Evolutionary conservation across 78 protist species (phyloP).

Genomic region (Dictyostelium citrinum): DNA sequence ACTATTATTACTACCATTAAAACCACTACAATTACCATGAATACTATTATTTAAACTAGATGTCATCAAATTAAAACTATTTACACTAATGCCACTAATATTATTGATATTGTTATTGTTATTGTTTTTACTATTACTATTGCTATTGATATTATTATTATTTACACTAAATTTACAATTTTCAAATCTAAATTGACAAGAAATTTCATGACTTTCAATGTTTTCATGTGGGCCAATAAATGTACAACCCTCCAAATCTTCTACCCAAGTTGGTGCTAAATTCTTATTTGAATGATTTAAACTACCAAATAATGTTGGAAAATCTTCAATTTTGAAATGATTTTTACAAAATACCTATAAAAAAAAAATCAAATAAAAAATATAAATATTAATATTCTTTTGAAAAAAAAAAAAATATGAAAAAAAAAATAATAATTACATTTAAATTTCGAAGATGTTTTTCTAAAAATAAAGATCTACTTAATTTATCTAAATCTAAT

Average conservation of each 20-base stretch:
- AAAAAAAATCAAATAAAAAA: neutral
- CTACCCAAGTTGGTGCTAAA: neutral
- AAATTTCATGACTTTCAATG: neutral
- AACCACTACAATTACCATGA: constrained; percentile 14
- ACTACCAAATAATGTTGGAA: neutral
- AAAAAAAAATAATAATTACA: neutral
- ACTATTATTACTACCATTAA: neutral
- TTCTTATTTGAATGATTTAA: neutral
- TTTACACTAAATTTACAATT: neutral
- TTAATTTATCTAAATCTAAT: neutral
- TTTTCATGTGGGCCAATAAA: neutral
- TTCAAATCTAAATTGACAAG: neutral
- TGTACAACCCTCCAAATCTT: neutral
- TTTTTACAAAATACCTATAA: constrained; percentile 64
- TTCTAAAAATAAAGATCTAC: constrained; percentile 65
- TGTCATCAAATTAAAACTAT: neutral
- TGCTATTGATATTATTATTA: neutral
- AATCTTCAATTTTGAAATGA: constrained; percentile 13
- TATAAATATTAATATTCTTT: neutral
- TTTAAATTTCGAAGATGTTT: constrained; percentile 31
- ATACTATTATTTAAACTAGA: neutral
- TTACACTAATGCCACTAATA: neutral
- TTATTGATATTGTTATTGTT: neutral
- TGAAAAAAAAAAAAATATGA: neutral
- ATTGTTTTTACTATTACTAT: neutral